Conservation (phyloP, 2,329 filamentous ascomycete genomes). For the Aspergillus costaricaensis region DNA sequence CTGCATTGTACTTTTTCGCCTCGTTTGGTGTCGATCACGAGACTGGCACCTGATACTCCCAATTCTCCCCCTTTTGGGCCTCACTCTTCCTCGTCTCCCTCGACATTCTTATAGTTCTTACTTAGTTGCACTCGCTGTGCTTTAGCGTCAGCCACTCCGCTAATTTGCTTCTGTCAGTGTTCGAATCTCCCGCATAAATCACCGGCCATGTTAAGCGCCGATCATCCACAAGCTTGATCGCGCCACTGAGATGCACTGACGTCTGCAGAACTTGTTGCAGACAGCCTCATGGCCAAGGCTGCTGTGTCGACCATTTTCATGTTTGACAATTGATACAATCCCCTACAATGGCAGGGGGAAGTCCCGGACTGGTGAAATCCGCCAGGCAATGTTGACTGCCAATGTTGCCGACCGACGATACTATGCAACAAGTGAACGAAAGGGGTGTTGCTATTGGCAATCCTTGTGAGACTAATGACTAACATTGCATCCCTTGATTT, state of each 20-base stretch:
- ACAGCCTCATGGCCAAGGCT: neutral
- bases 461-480: constrained; percentile 1
- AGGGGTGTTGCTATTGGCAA: neutral
- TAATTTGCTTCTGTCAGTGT: neutral
- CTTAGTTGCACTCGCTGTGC: neutral
- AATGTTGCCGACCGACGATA: neutral
- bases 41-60: neutral
- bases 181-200: neutral
- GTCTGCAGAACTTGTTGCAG: neutral
- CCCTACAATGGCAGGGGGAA: neutral
- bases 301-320: neutral
- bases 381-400: neutral
- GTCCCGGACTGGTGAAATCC: neutral
- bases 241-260: constrained; percentile 7
- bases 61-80: neutral
- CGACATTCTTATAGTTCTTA: neutral
- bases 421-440: neutral
- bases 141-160: neutral
- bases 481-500: neutral
- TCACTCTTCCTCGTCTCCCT: neutral
- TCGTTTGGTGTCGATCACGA: neutral
- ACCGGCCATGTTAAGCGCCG: constrained; percentile 13
- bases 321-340: neutral
- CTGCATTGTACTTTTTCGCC: neutral
- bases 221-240: constrained; percentile 7